phyloP scores from a whole-genome alignment of 78 protist genomes.

The Dictyostelium capitatum region DNA sequence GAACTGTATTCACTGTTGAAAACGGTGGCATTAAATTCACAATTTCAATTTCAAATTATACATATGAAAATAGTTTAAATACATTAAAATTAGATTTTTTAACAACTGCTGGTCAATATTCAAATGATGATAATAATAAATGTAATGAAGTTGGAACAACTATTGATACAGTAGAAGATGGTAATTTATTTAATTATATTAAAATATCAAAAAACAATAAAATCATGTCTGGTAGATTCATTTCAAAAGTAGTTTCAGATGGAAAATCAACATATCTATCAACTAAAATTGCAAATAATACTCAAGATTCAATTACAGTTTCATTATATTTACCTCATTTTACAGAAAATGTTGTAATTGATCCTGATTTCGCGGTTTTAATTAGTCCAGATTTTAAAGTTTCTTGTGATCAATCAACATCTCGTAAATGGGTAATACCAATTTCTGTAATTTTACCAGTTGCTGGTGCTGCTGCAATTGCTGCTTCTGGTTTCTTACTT shows the following conservation, averaged over 20 bases:
- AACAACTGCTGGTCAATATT: not conserved
- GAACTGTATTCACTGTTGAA: not conserved
- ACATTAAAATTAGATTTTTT: constrained; percentile 1
- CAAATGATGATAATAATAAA: not conserved
- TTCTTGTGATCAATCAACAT: not conserved
- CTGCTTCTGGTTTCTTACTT: not conserved
- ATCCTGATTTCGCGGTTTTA: constrained; percentile 3
- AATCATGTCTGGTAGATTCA: not conserved
- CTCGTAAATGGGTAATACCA: not conserved
- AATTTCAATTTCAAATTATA: not conserved
- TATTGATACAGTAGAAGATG: not conserved
- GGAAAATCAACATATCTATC: not conserved
- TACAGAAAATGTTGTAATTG: not conserved
- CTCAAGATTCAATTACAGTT: not conserved
- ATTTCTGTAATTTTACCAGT: not conserved
- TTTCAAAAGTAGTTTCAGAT: not conserved
- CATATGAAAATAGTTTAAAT: constrained; percentile 19
- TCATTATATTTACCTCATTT: constrained; percentile 4
- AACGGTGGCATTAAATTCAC: constrained; percentile 1
- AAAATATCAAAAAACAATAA: constrained; percentile 4
- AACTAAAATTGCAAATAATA: not conserved
- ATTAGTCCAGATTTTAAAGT: not conserved
- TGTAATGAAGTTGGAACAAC: not conserved
- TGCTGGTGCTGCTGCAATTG: not conserved
- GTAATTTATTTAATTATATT: not conserved